Percentiles rank a stretch among this genome's conserved stretches.
phyloP scores from a whole-genome alignment of 2,329 filamentous ascomycete species.

The Aquanectria penicillioides region DNA sequence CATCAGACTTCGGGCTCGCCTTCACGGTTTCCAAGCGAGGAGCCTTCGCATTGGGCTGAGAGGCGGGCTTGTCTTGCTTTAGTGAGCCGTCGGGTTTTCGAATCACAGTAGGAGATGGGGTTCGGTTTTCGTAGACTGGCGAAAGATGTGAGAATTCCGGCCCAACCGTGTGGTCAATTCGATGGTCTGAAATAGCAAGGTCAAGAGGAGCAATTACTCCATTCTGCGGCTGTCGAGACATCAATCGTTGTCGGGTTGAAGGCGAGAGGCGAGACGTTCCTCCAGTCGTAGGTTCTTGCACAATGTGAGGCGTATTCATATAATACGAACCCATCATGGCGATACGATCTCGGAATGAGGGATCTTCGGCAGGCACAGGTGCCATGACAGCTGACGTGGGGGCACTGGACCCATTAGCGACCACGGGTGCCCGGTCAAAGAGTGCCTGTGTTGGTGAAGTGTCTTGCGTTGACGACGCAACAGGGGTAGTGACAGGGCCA shows the following conservation, averaged over 20 bases:
- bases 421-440: constrained; percentile 43
- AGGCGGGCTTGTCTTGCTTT: constrained; percentile 39
- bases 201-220: constrained; percentile 65
- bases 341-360: constrained; percentile 55
- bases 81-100: constrained; percentile 61
- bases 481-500: constrained; percentile 15
- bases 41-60: constrained; percentile 30
- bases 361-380: constrained; percentile 45
- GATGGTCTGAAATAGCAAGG: constrained; percentile 60
- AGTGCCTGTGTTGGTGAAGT: constrained; percentile 29
- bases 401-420: constrained; percentile 49
- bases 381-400: constrained; percentile 27
- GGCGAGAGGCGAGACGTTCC: constrained; percentile 45
- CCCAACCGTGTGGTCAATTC: constrained; percentile 47
- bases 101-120: constrained; percentile 72
- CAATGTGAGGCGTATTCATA: constrained; percentile 38
- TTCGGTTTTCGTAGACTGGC: constrained; percentile 78
- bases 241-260: constrained; percentile 48
- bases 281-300: constrained; percentile 45
- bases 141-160: constrained; percentile 67
- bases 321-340: constrained; percentile 51
- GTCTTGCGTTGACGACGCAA: constrained; percentile 12
- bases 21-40: constrained; percentile 34
- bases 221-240: constrained; percentile 56
- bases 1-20: constrained; percentile 12